Base-by-base conservation (phyloP, 352 stramenopile genomes). In the Phytophthora tentaculata region DNA sequence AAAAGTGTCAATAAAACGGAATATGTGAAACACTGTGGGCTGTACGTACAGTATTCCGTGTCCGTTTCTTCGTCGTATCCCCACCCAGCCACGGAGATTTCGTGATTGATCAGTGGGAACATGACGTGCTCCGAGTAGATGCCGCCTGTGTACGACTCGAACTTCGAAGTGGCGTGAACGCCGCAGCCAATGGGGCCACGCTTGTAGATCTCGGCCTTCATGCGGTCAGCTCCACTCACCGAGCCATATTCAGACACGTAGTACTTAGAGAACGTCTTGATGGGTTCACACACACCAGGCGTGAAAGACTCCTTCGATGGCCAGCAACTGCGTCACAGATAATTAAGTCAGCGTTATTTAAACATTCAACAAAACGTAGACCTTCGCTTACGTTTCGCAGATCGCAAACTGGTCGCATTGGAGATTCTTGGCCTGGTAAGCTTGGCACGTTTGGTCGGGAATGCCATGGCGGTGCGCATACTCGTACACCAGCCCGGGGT, bases 181-280 rank as follows among this genome's bases (percentile, higher is more conserved):
- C 86, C 88, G 55, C 92, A 98, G 17, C 91, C 90, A 56, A 98
- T 96, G 7, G 92, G 92, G 0, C 92, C 92, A 35, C 91, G 90
- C 67, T 95, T 94, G 77, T 85, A 97, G 49, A 98, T 93, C 80
- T 98, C 93, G 2, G 89, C 87, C 77, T 97, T 98, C 90, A 98
- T 97, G 35, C 75, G 83, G 61, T 96, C 74, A 45, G 74, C 88
- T 52, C 91, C 93, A 45, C 78, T 90, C 19, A 98, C 91, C 37
- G 76, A 83, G 51, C 91, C 92, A 61, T 97, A 97, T 60, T 98
- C 93, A 10, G 83, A 90, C 22, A 98, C 87, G 57, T 90, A 96
- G 73, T 96, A 97, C 72, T 95, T 96, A 41, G 73, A 81, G 55
- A 96, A 98, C 53, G 80, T 84, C 74, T 93, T 92, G 48, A 98